Conservation (phyloP, 805 yeast genomes). For the Saturnispora besseyi region DNA sequence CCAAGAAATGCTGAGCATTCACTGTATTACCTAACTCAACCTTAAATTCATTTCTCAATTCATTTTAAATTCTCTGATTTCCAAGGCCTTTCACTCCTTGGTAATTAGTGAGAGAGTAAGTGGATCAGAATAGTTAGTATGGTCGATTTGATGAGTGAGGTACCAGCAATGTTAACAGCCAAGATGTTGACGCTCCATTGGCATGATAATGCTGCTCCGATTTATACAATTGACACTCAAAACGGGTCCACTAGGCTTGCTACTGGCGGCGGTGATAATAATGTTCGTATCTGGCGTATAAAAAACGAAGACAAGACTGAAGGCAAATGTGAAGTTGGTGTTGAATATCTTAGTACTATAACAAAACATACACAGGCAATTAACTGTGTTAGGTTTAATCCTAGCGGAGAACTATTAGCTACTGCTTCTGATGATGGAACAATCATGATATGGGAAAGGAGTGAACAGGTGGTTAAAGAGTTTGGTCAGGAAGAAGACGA, state of each 20-base stretch:
- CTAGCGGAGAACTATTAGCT: conserved; percentile 63
- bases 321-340: conserved; percentile 28
- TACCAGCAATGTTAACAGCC: conserved; percentile 22
- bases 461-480: conserved; percentile 46
- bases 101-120: not conserved
- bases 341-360: conserved; percentile 73
- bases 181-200: conserved; percentile 53
- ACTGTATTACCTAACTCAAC: not conserved
- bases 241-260: conserved; percentile 39
- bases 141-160: not conserved
- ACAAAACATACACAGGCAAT: conserved; percentile 91
- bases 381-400: conserved; percentile 76
- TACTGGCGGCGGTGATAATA: conserved; percentile 93
- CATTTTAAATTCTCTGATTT: not conserved
- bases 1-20: too few species aligned
- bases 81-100: not conserved
- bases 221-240: conserved; percentile 60
- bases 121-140: not conserved
- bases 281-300: conserved; percentile 46
- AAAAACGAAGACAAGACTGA: conserved; percentile 15
- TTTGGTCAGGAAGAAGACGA: conserved; percentile 44
- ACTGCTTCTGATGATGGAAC: conserved; percentile 95
- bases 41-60: not conserved
- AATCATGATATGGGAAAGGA: conserved; percentile 66
- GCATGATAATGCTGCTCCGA: conserved; percentile 71